Conservation (phyloP, 2,329 filamentous ascomycete species). For the Seiridium unicorne region DNA sequence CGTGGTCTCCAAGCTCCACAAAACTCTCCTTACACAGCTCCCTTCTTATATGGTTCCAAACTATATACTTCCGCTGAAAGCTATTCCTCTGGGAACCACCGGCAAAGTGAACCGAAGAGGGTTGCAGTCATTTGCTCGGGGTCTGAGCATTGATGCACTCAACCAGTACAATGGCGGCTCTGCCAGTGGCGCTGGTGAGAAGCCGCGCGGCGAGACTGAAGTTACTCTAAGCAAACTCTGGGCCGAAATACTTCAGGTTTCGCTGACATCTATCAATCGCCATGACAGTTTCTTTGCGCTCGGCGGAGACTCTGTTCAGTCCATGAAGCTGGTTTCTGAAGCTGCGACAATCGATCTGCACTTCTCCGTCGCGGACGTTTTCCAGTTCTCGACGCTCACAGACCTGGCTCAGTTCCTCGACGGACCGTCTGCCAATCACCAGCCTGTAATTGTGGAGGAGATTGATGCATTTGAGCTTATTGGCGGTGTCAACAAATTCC, state of each 20-base stretch:
- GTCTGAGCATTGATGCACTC: neutral
- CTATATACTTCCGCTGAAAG: slow-evolving; percentile 1
- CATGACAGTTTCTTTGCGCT: slow-evolving; percentile 2
- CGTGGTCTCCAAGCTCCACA: slow-evolving; percentile 4
- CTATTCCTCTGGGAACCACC: slow-evolving; percentile 4
- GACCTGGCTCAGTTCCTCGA: slow-evolving; percentile 4
- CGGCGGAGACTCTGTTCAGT: slow-evolving; percentile 1
- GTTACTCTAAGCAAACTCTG: slow-evolving; percentile 2
- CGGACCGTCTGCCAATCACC: neutral
- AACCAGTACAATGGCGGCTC: slow-evolving; percentile 5
- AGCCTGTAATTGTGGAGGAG: neutral
- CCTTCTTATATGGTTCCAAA: slow-evolving; percentile 9
- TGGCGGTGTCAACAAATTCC: slow-evolving; percentile 4
- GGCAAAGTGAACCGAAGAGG: slow-evolving; percentile 7
- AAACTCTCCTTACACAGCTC: neutral
- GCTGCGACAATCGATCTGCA: neutral
- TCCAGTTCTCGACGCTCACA: slow-evolving; percentile 1
- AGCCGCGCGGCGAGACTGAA: slow-evolving; percentile 1
- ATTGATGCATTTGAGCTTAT: slow-evolving; percentile 7
- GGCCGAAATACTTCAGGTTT: slow-evolving; percentile 2
- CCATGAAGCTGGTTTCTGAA: neutral
- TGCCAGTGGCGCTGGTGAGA: neutral
- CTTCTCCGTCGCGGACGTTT: slow-evolving; percentile 7
- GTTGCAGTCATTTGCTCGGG: neutral
- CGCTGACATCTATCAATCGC: neutral